Base-by-base conservation (phyloP, 345 rosid species). In the Fremontodendron californicum region DNA sequence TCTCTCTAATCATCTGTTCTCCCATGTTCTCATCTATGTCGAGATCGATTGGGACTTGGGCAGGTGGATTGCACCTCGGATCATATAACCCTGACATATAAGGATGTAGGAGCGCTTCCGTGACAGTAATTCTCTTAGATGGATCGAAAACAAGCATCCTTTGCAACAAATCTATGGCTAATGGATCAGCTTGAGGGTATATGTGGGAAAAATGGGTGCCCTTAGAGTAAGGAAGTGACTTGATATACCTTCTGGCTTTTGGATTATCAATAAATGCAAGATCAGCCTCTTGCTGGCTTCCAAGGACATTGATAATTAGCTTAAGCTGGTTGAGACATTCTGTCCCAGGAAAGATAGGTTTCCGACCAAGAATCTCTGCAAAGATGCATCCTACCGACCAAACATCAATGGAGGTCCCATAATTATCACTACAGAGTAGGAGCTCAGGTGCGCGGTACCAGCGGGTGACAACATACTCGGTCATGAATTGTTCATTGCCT, bases 341-440 rank as follows among this genome's bases (percentile, higher is more conserved):
- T 4, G 93, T 89, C 73, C 98, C 97, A 0, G 94, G 94, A 79
- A 94, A 94, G 58, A 93, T 85, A 31, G 98, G 97, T 81, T 90
- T 93, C 33, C 95, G 77, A 21, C 97, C 95, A 51, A 94, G 92
- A 78, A 94, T 90, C 89, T 94, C 97, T 0, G 97, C 98, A 37
- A 94, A 91, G 78, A 94, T 93, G 86, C 98, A 93, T 69, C 98
- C 98, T 2, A 91, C 98, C 0, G 97, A 94, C 98, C 98, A 94
- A 35, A 93, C 85, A 45, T 94, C 98, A 52, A 94, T 90, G 5
- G 93, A 93, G 37, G 97, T 89, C 31, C 97, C 95, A 40, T 93
- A 91, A 82, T 88, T 88, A 81, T 93, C 96, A 61, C 92, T 90
- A 70, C 94, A 87, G 27, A 94, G 93, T 52, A 94, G 97, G 39